Base-by-base conservation (phyloP, 441 rosid species). In the Capsella rubella region DNA sequence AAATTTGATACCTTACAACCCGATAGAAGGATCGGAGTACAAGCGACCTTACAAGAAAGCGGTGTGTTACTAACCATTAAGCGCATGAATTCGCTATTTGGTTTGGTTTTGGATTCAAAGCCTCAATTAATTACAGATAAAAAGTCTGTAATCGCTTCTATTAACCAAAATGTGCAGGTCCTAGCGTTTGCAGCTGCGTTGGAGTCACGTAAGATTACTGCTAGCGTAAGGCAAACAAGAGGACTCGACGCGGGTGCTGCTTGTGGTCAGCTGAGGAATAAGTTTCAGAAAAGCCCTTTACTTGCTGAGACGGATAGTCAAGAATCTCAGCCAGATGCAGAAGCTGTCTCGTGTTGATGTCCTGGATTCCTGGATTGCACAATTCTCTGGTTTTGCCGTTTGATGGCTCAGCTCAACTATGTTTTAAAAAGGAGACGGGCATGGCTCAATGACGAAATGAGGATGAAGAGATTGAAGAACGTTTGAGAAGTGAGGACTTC, bases 211-310 rank as follows among this genome's bases (percentile, higher is more conserved):
- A 93, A 90, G 80, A 67, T 95, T 82, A 82, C 96, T 39, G 93
- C 80, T 37, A 87, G 96, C 43, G 70, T 87, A 55, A 96, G 98
- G 9, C 91, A 89, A 80, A 86, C 97, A 58, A 82, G 97, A 79
- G 99, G 97, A 59, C 85, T 91, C 72, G 98, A 93, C 69, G 98
- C 99, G 2, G 87, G 89, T 75, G 99, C 99, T 49, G 99, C 97
- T 52, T 93, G 99, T 76, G 99, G 99, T 77, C 98, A 95, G 80
- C 90, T 95, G 72, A 89, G 94, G 79, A 94, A 92, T 73, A 80
- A 92, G 74, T 90, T 87, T 78, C 99, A 94, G 84, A 94, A 90
- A 84, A 89, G 74, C 61, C 99, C 98, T 72, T 34, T 91, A 80
- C 70, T 73, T n/a, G n/a, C 76, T 12, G 82, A 82, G 28, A 64